A percentile compares a stretch with the other conserved stretches of the same genome.
Conservation (phyloP, 257 asterid genomes). For the Scutellaria barbata region DNA sequence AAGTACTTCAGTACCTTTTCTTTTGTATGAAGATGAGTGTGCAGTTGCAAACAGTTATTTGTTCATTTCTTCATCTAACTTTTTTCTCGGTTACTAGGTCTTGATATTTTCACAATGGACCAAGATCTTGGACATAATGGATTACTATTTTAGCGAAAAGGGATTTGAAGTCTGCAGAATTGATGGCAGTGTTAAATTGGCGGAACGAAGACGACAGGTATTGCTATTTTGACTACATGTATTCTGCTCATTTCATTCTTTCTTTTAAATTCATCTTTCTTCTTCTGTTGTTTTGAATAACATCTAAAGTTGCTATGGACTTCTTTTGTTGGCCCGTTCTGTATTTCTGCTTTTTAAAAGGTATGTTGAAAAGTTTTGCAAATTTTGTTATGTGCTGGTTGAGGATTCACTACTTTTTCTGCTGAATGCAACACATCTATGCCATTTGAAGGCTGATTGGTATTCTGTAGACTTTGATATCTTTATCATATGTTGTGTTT, state of each 20-base stretch:
- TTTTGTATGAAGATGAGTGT: not conserved
- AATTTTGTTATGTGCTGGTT: slow-evolving; percentile 8
- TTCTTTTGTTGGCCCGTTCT: not conserved
- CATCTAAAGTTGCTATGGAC: not conserved
- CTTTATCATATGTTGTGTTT: not conserved
- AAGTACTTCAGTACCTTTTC: slow-evolving; percentile 47
- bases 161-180: slow-evolving; percentile 84
- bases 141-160: slow-evolving; percentile 88
- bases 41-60: not conserved
- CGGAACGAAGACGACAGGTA: slow-evolving; percentile 84
- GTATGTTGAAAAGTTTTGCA: not conserved
- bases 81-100: slow-evolving; percentile 57
- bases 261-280: not conserved
- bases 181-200: slow-evolving; percentile 87
- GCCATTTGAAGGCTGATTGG: slow-evolving; percentile 21
- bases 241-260: not conserved
- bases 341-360: not conserved
- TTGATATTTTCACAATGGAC: slow-evolving; percentile 99
- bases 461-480: not conserved
- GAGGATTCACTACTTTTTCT: not conserved
- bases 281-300: slow-evolving; percentile 4
- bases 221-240: not conserved
- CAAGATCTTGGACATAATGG: slow-evolving; percentile 89
- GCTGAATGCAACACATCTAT: not conserved
- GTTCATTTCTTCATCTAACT: slow-evolving; percentile 7